Evolutionary conservation across 1,139 yeast species (phyloP), one percentile per base, ranked within the genome.

Genomic region (Zhuliangozyma blackwelliae): DNA sequence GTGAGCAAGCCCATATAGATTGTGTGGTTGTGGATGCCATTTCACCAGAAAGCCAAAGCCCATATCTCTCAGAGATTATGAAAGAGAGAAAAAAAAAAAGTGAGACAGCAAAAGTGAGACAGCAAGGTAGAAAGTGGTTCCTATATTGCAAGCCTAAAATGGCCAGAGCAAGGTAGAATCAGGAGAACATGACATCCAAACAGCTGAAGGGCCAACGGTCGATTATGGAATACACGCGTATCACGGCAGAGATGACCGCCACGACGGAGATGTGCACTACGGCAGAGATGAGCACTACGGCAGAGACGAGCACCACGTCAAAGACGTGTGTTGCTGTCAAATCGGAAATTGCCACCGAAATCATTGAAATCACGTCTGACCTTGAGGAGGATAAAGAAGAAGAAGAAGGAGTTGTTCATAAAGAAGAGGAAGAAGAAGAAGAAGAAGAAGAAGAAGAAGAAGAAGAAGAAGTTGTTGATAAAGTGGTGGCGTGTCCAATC

Each of bases 1-100:
- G 90, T 77, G 21, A 90, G 60, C 5, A 90, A 73, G 1, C 97
- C 97, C 97, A 90, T 89, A 16, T n/a, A n/a, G n/a, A n/a, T n/a
- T n/a, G 25, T 21, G n/a, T 23, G 32, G 19, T 21, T 10, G 23
- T 20, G 21, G 37, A 23, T 20, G 30, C 28, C 12, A 11, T 25
- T 34, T 23, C 10, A 16, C 28, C 27, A 27, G 19, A 16, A 32
- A 25, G 21, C 22, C 29, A 25, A 34, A 10, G 28, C 12, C 25
- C 10, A n/a, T 28, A 12, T 6, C 13, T 10, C 13, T 16, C 16
- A 16, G 4, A 16, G 16, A 30, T n/a, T n/a, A n/a, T 29, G 5
- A 32, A 36, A 25, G 23, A 28, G 25, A 29, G 12, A 9, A 25
- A 29, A 19, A 27, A 35, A 20, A 27, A 13, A 26, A 21, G 31